Evolutionary conservation across 257 asterid species (phyloP).

Genomic region (Rubia yunnanensis): DNA sequence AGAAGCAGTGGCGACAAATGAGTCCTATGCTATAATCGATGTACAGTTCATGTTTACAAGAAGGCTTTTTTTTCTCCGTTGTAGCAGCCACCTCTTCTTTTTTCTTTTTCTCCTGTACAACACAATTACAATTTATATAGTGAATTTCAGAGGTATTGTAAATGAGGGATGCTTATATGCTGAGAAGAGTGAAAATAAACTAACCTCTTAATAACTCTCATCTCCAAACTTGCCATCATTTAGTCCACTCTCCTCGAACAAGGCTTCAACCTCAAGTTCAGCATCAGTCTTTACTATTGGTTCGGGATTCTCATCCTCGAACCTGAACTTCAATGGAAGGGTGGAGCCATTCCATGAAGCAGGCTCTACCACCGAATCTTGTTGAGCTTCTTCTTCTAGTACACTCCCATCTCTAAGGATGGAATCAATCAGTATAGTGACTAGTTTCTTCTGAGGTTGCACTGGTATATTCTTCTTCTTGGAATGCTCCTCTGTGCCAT

Average conservation of each 20-base stretch:
- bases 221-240: not conserved
- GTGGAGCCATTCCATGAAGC: not conserved
- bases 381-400: not conserved
- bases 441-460: not conserved
- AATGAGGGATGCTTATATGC: not conserved
- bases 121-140: not conserved
- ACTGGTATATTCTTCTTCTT: not conserved
- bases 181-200: not conserved
- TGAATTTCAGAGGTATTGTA: not conserved
- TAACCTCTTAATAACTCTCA: not conserved
- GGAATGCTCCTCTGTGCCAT: not conserved
- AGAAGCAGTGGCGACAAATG: not conserved
- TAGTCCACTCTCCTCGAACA: constrained; percentile 20
- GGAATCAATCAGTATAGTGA: not conserved
- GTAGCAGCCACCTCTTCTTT: not conserved
- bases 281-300: constrained; percentile 26
- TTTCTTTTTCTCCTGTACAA: not conserved
- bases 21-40: not conserved
- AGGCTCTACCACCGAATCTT: not conserved
- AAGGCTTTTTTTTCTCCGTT: no score
- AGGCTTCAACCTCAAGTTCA: constrained; percentile 23
- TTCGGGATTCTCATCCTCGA: constrained; percentile 34
- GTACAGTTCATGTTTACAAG: not conserved
- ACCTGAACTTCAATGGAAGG: constrained; percentile 35
- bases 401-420: not conserved